These are phyloP conservation scores for Cladosporium velox DNA, from an alignment of 2,329 filamentous ascomycete species.

Conservation along the genomic window DNA sequence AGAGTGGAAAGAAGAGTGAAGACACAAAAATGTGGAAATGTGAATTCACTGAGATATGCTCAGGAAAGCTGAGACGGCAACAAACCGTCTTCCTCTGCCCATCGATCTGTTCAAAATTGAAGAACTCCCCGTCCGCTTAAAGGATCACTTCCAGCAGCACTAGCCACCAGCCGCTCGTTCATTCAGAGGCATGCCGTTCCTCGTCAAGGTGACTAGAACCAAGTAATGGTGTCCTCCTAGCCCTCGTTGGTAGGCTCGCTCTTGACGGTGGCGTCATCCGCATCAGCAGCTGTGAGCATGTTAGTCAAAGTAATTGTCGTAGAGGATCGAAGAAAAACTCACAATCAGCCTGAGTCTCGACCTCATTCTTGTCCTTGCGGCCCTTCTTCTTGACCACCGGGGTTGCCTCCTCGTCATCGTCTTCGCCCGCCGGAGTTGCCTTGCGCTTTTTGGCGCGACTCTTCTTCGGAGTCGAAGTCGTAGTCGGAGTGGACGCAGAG, in stretches of 20 bases:
- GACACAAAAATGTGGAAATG: too few relatives aligned
- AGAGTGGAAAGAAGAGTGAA: background rate
- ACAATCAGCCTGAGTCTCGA: background rate
- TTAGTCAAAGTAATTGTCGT: background rate
- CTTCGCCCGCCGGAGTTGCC: background rate
- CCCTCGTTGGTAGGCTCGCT: background rate
- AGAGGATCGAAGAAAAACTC: background rate
- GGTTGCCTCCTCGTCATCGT: background rate
- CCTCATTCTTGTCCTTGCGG: background rate
- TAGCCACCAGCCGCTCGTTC: background rate
- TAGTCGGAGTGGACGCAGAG: background rate
- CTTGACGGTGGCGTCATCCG: background rate
- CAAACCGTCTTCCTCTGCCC: background rate
- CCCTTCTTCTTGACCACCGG: background rate
- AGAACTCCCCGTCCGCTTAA: background rate
- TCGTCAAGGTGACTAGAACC: background rate
- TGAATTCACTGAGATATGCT: background rate
- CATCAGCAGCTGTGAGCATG: background rate
- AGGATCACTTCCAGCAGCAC: background rate
- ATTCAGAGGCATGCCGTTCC: background rate
- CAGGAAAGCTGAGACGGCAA: background rate
- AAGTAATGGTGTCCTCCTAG: background rate
- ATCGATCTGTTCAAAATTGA: background rate
- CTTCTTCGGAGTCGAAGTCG: slow-evolving; percentile 1
- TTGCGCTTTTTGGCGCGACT: slow-evolving; percentile 26